Percentiles rank a stretch among this genome's conserved stretches.
These are phyloP conservation scores for Pseudogymnoascus sp. DNA, from an alignment of 2,329 filamentous ascomycete species.

Conservation along the genomic window DNA sequence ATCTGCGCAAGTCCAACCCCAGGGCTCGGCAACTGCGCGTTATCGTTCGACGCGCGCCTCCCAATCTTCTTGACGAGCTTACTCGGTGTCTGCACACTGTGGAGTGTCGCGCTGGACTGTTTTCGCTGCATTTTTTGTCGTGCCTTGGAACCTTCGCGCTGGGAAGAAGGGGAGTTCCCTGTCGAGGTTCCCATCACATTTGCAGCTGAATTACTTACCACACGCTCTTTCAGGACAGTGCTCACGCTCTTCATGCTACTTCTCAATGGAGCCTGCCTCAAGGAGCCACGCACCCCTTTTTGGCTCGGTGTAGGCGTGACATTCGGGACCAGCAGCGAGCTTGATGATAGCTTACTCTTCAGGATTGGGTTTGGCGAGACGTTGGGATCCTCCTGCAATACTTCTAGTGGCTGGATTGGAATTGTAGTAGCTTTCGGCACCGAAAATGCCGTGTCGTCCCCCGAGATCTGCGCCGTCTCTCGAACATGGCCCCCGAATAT, in stretches of 20 bases:
- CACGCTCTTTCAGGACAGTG: not conserved
- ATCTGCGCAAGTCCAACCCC: conserved; percentile 20
- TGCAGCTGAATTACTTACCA: not conserved
- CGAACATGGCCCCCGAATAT: conserved; percentile 39
- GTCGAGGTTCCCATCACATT: not conserved
- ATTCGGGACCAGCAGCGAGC: conserved; percentile 19
- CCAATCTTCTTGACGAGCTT: conserved; percentile 24
- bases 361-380: conserved; percentile 25
- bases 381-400: conserved; percentile 20
- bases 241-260: not conserved
- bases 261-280: not conserved
- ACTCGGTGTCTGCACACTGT: conserved; percentile 21
- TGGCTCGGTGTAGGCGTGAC: not conserved
- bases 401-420: conserved; percentile 23
- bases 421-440: conserved; percentile 12
- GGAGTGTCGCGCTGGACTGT: conserved; percentile 20
- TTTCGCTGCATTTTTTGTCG: conserved; percentile 24
- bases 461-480: conserved; percentile 46
- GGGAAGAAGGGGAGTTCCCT: conserved; percentile 17
- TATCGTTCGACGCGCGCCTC: conserved; percentile 13
- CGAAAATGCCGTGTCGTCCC: conserved; percentile 28
- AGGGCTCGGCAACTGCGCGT: conserved; percentile 22
- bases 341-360: conserved; percentile 23
- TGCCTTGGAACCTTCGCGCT: conserved; percentile 15
- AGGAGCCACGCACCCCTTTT: not conserved